These are phyloP conservation scores for Sphenostylis stenocarpa DNA, from an alignment of 306 rosid species.

Conservation along the genomic window DNA sequence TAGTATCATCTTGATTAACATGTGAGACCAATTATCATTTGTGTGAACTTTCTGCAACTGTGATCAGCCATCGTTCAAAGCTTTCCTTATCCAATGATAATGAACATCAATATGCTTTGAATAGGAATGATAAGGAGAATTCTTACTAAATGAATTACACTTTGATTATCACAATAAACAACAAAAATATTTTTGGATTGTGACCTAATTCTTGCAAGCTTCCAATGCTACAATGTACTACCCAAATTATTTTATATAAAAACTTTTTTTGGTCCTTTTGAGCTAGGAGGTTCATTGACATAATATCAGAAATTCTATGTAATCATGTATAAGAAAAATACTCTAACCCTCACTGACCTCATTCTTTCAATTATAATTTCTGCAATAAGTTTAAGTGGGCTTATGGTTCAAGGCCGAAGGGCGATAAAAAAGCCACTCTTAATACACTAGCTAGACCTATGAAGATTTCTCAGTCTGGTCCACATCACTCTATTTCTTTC, in stretches of 20 bases:
- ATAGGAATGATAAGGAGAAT: too few relatives aligned
- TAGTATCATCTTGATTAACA: too few relatives aligned
- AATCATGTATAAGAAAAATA: background rate
- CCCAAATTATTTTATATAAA: background rate
- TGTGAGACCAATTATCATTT: too few relatives aligned
- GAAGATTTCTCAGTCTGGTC: background rate
- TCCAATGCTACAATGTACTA: too few relatives aligned
- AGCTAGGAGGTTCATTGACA: background rate
- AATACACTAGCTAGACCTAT: background rate
- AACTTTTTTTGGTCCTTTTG: background rate
- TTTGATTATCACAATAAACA: too few relatives aligned
- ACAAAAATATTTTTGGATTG: too few relatives aligned
- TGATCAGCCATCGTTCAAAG: too few relatives aligned
- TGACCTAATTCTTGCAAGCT: too few relatives aligned
- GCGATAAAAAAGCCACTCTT: background rate
- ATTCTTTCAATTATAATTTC: background rate
- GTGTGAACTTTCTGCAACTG: too few relatives aligned
- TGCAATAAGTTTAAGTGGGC: background rate
- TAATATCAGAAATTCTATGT: background rate
- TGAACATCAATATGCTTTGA: too few relatives aligned
- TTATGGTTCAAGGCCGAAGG: background rate
- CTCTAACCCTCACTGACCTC: background rate
- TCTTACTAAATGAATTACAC: too few relatives aligned
- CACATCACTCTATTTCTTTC: background rate
- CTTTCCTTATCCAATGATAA: too few relatives aligned